phyloP scores from a whole-genome alignment of 208 protist genomes.

The Leishmania guyanensis region DNA sequence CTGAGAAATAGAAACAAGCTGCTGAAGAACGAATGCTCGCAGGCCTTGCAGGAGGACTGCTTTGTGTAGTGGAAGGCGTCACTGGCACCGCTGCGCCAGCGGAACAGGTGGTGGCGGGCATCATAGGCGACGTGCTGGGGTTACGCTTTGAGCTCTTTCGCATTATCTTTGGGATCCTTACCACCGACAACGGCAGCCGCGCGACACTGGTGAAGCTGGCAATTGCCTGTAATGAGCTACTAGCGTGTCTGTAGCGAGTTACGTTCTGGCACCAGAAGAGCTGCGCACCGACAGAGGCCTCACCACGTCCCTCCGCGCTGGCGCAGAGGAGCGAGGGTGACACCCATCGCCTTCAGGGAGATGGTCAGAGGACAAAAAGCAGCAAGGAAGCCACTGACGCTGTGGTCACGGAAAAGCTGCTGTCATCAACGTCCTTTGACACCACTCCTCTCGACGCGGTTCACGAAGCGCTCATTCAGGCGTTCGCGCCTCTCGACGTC shows the following conservation, averaged over 20 bases:
- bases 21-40: constrained; percentile 16
- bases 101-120: neutral
- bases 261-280: neutral
- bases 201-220: neutral
- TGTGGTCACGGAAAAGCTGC: neutral
- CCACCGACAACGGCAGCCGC: constrained; percentile 1
- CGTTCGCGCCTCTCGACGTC: neutral
- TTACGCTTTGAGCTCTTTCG: constrained; percentile 21
- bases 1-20: constrained; percentile 6
- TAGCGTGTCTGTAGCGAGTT: constrained; percentile 3
- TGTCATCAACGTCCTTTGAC: neutral
- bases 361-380: neutral
- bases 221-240: constrained; percentile 1
- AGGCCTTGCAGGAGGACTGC: constrained; percentile 17
- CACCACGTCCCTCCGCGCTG: neutral
- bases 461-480: neutral
- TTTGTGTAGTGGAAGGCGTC: constrained; percentile 32
- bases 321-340: neutral
- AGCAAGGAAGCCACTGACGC: neutral
- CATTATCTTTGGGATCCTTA: constrained; percentile 15
- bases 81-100: constrained; percentile 2
- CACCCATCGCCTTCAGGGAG: neutral
- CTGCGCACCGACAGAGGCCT: neutral
- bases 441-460: neutral
- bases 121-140: constrained; percentile 12